Base-by-base conservation (phyloP, 306 rosid species). In the Chamaecrista fasciculata region DNA sequence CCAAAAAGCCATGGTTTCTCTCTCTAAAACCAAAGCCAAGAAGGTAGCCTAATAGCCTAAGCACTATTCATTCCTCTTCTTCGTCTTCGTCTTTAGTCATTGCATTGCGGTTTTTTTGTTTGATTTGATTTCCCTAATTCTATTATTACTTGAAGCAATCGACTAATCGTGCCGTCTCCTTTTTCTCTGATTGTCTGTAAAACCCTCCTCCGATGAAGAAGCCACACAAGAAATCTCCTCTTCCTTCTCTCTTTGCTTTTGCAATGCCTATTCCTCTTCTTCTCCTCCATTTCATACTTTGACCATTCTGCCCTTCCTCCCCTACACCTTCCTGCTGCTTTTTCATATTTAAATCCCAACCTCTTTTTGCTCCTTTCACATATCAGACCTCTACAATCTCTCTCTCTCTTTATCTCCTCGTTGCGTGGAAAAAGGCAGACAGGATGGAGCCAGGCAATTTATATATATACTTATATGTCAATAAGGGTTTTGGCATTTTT, bases 381-480 rank as follows among this genome's bases (percentile, higher is more conserved):
- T 80, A 75, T 72, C 71, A 73, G 62, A 57, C 62, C 66, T 60
- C 76, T 80, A 62, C 86, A 92, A 84, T 87, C 68, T 77, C 69
- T 86, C 84, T 86, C 79, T 29, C 51, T 34, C 24, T 37, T 60
- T 65, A 58, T 63, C 91, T 74, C 82, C 76, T 80, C 81, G n/a
- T 72, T 79, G 91, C 75, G 78, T 75, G 80, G 83, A 62, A 48
- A 76, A 86, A 73, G 89, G 89, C 92, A 87, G 80, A 84, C 92
- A 87, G 89, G 83, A 73, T 69, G 81, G 84, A 84, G 92, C 92
- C 92, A 87, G 89, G 92, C 92, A 87, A 62, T 43, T 26, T 71
- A n/a, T 67, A 49, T 69, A 36, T 61, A 69, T 77, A 44, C 49
- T 60, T 61, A 40, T 63, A 23, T 61, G 48, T 34, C 62, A 12